Conservation (phyloP, 2,329 filamentous ascomycete genomes). For the Fusarium continuum region DNA sequence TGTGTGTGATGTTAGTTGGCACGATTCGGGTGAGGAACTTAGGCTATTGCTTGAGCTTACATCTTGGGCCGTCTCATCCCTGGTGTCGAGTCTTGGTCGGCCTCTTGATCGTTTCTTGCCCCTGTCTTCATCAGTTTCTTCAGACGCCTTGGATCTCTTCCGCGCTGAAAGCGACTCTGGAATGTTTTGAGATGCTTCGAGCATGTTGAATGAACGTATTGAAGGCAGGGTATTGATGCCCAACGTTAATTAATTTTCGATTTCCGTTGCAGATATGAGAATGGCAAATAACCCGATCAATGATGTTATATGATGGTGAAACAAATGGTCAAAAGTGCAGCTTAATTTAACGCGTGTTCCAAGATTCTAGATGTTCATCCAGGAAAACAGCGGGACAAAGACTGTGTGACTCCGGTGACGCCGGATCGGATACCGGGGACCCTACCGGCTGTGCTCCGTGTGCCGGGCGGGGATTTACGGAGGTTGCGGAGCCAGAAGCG, state of each 20-base stretch:
- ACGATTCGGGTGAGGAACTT: neutral
- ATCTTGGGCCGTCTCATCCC: conserved; percentile 80
- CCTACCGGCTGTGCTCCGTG: conserved; percentile 14
- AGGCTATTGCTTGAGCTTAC: conserved; percentile 58
- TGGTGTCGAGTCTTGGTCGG: conserved; percentile 77
- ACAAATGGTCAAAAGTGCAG: neutral
- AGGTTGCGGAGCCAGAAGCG: conserved; percentile 8
- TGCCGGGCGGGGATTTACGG: conserved; percentile 11
- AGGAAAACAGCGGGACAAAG: neutral
- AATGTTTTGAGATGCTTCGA: conserved; percentile 5
- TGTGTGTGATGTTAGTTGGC: conserved; percentile 48
- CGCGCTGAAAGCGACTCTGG: conserved; percentile 5
- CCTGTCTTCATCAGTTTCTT: conserved; percentile 50
- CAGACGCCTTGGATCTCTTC: conserved; percentile 40
- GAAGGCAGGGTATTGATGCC: neutral
- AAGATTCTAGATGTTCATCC: neutral
- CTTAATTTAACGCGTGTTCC: neutral
- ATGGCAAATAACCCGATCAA: neutral
- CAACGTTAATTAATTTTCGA: neutral
- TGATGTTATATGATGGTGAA: neutral
- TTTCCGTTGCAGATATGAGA: neutral
- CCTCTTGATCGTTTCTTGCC: conserved; percentile 72
- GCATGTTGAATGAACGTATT: conserved; percentile 1
- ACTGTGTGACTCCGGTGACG: neutral
- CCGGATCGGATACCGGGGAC: neutral